Percentiles rank a stretch among this genome's conserved stretches.
Evolutionary conservation across 345 rosid species (phyloP).

Genomic region (Citrus hindsii): DNA sequence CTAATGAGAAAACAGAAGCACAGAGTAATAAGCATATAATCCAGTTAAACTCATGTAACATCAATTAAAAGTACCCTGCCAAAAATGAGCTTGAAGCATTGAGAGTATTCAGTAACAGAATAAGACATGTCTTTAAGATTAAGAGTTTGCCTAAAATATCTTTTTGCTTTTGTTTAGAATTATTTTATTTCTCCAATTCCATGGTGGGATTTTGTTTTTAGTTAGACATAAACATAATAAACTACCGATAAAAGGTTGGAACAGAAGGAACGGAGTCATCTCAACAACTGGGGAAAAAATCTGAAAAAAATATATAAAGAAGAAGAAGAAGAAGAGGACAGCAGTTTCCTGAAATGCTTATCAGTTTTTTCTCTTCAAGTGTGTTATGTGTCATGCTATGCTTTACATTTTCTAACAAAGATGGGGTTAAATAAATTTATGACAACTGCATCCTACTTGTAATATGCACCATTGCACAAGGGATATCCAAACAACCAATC

Average conservation of each 20-base stretch:
- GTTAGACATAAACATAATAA: not conserved
- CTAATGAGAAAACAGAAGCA: constrained; percentile 34
- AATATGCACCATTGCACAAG: not conserved
- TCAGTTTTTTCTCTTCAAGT: not conserved
- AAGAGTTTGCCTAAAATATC: not conserved
- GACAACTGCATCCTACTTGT: not conserved
- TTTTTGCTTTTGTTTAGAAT: not conserved
- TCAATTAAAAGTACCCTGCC: not conserved
- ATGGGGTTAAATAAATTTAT: not conserved
- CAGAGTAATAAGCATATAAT: not conserved
- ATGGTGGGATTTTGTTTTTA: not conserved
- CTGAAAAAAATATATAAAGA: not conserved
- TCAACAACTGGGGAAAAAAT: not conserved
- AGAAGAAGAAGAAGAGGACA: not conserved
- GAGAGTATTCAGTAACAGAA: not conserved
- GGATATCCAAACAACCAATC: not conserved
- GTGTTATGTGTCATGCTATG: not conserved
- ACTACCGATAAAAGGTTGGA: not conserved
- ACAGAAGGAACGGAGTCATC: not conserved
- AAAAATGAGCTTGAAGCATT: not conserved
- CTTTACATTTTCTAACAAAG: not conserved
- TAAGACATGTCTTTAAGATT: not conserved
- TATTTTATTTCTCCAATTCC: too few relatives aligned
- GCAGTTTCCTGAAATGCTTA: not conserved
- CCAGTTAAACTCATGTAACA: not conserved